Evolutionary conservation across 2,329 filamentous ascomycete genomes (phyloP).

Genomic region (Aspergillus amoenus): DNA sequence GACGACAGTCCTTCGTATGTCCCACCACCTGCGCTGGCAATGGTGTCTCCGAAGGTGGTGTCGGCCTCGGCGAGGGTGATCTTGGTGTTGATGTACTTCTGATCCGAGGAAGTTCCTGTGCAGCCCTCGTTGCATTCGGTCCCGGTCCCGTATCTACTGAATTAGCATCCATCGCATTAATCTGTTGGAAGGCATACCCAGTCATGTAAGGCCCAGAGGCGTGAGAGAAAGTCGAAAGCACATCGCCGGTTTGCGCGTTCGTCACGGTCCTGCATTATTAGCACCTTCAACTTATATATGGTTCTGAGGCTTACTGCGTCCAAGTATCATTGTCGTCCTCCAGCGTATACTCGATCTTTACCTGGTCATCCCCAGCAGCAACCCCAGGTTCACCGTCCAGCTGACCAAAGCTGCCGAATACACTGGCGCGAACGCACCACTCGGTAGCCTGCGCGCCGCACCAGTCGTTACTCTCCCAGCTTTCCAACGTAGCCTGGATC

Average conservation of each 20-base stretch:
- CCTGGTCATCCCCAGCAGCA: conserved; percentile 32
- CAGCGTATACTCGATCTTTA: conserved; percentile 27
- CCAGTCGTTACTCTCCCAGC: conserved; percentile 43
- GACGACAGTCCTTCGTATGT: conserved; percentile 36
- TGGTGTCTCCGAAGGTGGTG: conserved; percentile 24
- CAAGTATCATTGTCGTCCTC: conserved; percentile 29
- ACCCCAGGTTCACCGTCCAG: conserved; percentile 25
- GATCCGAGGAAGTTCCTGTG: conserved; percentile 39
- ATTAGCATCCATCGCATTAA: background rate
- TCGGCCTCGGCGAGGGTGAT: conserved; percentile 1
- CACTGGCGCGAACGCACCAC: conserved; percentile 44
- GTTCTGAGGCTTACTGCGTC: conserved; percentile 24
- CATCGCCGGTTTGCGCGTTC: conserved; percentile 34
- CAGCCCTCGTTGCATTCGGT: conserved; percentile 43
- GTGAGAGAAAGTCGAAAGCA: conserved; percentile 35
- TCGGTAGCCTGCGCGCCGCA: conserved; percentile 41
- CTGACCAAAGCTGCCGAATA: conserved; percentile 46
- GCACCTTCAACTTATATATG: background rate
- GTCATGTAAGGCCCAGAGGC: conserved; percentile 41
- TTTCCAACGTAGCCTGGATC: conserved; percentile 44
- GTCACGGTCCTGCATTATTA: conserved; percentile 27
- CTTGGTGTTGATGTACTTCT: conserved; percentile 39
- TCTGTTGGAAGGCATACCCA: conserved; percentile 14
- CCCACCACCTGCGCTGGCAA: conserved; percentile 29
- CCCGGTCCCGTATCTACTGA: conserved; percentile 36